Conservation (phyloP, 2,329 filamentous ascomycete genomes). For the Neonectria sp. region DNA sequence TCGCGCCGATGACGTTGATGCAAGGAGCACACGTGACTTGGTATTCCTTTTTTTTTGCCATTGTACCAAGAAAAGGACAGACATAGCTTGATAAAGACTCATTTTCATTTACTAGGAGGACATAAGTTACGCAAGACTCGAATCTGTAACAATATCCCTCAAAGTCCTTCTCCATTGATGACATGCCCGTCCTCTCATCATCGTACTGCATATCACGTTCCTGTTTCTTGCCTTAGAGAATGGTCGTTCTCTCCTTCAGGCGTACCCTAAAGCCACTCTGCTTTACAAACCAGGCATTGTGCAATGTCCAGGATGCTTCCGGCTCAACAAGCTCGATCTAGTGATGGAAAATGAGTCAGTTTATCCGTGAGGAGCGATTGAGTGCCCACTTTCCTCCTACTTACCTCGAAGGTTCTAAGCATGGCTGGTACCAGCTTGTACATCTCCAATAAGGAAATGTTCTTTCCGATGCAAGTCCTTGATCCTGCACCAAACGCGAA, state of each 20-base stretch:
- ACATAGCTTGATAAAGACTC: not conserved
- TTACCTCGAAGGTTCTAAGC: conserved; percentile 27
- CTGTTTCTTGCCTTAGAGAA: conserved; percentile 2
- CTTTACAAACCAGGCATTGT: conserved; percentile 31
- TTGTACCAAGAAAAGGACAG: not conserved
- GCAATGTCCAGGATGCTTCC: not conserved
- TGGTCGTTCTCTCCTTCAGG: conserved; percentile 16
- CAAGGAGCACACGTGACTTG: not conserved
- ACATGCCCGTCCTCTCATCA: no score
- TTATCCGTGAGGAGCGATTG: not conserved
- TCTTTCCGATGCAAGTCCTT: conserved; percentile 78
- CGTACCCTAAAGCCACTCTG: conserved; percentile 22
- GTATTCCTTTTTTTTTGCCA: no score
- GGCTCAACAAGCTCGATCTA: conserved; percentile 69
- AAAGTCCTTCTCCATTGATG: no score
- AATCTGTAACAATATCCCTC: no score
- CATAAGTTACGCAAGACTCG: no score
- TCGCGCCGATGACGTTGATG: not conserved
- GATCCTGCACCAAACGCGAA: conserved; percentile 78
- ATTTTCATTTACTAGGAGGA: not conserved
- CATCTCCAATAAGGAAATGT: conserved; percentile 73
- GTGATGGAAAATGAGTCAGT: not conserved
- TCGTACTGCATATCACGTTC: not conserved
- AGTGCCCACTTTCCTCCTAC: not conserved
- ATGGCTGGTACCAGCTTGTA: conserved; percentile 71